phyloP scores from a whole-genome alignment of 495 filamentous ascomycete species.

The Hyaloscypha finlandica region DNA sequence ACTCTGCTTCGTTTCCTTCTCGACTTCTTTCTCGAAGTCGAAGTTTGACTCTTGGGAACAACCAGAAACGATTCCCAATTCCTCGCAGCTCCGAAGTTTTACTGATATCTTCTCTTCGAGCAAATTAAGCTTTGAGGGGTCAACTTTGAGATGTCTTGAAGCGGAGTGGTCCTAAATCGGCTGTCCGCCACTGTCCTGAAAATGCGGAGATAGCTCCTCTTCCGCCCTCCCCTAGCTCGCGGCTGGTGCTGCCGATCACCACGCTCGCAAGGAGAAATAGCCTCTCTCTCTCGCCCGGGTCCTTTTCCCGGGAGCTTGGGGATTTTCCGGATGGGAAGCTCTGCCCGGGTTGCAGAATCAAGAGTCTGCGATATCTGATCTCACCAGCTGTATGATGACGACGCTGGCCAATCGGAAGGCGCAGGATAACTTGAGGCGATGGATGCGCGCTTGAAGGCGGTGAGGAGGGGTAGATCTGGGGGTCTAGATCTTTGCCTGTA shows the following conservation, averaged over 20 bases:
- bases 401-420: slow-evolving; percentile 1
- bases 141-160: background rate
- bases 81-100: too few species aligned
- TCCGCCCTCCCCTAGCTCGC: background rate
- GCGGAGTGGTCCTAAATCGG: background rate
- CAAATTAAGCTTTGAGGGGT: background rate
- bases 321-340: background rate
- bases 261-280: background rate
- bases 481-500: background rate
- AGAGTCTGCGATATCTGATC: background rate
- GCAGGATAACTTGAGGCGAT: background rate
- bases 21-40: background rate
- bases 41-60: too few species aligned
- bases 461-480: background rate
- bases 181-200: background rate
- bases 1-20: background rate
- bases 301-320: background rate
- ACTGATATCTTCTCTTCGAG: background rate
- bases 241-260: background rate
- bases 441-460: background rate
- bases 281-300: background rate
- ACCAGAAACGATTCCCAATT: too few species aligned
- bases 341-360: background rate
- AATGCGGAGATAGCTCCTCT: slow-evolving; percentile 8
- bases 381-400: background rate